phyloP scores from a whole-genome alignment of 2,329 filamentous ascomycete genomes.

The Fusarium sp. region DNA sequence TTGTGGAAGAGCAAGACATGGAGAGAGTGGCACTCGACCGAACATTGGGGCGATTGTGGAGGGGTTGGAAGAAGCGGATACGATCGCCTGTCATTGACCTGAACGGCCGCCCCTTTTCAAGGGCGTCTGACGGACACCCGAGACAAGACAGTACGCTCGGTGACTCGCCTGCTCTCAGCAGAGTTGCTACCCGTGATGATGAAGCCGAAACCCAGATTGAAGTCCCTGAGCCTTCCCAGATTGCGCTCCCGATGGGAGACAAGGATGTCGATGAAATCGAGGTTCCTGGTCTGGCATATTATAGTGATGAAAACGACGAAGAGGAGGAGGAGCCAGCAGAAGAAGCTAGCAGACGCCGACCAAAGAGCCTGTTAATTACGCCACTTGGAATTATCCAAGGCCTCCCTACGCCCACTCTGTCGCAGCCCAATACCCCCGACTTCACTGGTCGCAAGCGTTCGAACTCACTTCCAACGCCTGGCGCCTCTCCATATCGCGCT shows the following conservation, averaged over 20 bases:
- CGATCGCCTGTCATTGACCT: conserved; percentile 66
- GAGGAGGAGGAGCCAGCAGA: conserved; percentile 48
- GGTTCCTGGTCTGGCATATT: conserved; percentile 73
- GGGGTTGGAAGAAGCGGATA: conserved; percentile 91
- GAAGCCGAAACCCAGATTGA: conserved; percentile 43
- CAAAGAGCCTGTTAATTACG: conserved; percentile 58
- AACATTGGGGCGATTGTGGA: conserved; percentile 89
- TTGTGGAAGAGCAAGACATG: conserved; percentile 93
- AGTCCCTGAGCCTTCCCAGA: conserved; percentile 53
- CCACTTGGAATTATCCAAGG: conserved; percentile 43
- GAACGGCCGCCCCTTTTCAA: conserved; percentile 62
- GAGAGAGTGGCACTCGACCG: conserved; percentile 92
- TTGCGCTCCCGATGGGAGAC: conserved; percentile 75
- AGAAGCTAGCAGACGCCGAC: conserved; percentile 53
- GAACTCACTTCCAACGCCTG: conserved; percentile 46
- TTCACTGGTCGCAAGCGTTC: conserved; percentile 51
- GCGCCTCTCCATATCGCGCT: conserved; percentile 41
- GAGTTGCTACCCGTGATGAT: conserved; percentile 47
- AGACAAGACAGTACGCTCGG: conserved; percentile 53
- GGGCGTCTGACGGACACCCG: conserved; percentile 54
- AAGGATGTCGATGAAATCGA: conserved; percentile 85
- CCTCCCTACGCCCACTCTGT: conserved; percentile 50
- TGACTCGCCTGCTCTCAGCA: conserved; percentile 51
- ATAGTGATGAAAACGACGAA: conserved; percentile 72
- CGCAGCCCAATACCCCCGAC: conserved; percentile 53